A percentile compares a stretch with the other conserved stretches of the same genome.
Evolutionary conservation across 805 yeast species (phyloP).

Genomic region (Wickerhamiella domercqiae): DNA sequence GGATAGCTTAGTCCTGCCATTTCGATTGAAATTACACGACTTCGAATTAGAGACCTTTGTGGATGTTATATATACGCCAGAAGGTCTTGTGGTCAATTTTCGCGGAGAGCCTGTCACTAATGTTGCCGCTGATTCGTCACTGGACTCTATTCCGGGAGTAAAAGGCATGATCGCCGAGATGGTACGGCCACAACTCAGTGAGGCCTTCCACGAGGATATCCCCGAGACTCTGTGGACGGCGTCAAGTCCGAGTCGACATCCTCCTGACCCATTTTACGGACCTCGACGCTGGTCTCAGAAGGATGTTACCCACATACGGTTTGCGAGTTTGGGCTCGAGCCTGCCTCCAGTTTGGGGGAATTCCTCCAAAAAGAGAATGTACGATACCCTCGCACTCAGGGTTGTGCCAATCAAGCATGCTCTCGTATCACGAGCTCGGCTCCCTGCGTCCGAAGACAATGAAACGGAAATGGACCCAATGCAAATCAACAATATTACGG

Average conservation of each 20-base stretch:
- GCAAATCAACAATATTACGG: background rate
- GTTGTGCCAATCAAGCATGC: background rate
- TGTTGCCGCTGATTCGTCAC: slow-evolving; percentile 19
- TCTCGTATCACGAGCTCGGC: slow-evolving; percentile 1
- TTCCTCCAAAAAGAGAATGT: slow-evolving; percentile 1
- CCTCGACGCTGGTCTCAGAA: slow-evolving; percentile 17
- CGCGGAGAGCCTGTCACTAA: slow-evolving; percentile 20
- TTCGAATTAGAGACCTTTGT: slow-evolving; percentile 20
- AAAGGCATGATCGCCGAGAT: slow-evolving; percentile 15
- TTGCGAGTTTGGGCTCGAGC: slow-evolving; percentile 3
- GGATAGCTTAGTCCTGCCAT: slow-evolving; percentile 19
- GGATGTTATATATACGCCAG: slow-evolving; percentile 20
- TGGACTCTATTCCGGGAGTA: slow-evolving; percentile 22
- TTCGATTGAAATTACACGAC: slow-evolving; percentile 16
- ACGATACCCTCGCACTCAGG: slow-evolving; percentile 11
- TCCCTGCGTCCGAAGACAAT: background rate
- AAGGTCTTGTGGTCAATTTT: slow-evolving; percentile 21
- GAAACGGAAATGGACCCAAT: background rate
- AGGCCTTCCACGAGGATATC: slow-evolving; percentile 22
- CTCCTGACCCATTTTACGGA: slow-evolving; percentile 18
- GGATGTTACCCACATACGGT: background rate
- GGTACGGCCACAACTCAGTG: slow-evolving; percentile 17
- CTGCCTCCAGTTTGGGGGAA: background rate
- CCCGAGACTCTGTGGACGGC: slow-evolving; percentile 22
- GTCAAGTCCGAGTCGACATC: slow-evolving; percentile 12